phyloP scores from a whole-genome alignment of 768 basidiomycete genomes.

The Mycena rebaudengoi region DNA sequence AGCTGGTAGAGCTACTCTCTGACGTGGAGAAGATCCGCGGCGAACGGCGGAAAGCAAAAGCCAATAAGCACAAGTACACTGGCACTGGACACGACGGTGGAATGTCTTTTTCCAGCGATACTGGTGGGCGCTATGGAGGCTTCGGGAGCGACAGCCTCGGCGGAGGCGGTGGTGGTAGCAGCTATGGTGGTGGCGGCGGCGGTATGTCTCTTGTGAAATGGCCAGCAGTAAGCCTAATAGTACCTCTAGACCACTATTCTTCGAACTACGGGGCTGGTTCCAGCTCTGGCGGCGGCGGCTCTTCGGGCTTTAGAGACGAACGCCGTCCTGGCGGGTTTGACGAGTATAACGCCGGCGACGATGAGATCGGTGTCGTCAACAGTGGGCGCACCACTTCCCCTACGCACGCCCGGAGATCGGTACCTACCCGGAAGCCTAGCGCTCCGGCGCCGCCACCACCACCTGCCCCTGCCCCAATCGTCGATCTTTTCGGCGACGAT shows the following conservation, averaged over 20 bases:
- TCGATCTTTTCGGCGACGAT: conserved; percentile 85
- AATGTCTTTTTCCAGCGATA: conserved; percentile 58
- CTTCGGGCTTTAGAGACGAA: conserved; percentile 66
- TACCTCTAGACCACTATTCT: conserved; percentile 34
- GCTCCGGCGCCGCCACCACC: conserved; percentile 47
- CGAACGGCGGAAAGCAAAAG: conserved; percentile 93
- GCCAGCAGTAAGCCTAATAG: neutral
- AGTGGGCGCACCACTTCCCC: conserved; percentile 45
- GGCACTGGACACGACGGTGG: conserved; percentile 86
- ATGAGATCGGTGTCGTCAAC: conserved; percentile 59
- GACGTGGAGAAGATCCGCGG: conserved; percentile 91
- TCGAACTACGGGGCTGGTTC: conserved; percentile 40
- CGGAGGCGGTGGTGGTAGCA: conserved; percentile 55
- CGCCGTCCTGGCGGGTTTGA: conserved; percentile 71
- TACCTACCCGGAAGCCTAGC: conserved; percentile 46
- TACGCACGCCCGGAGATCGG: conserved; percentile 38
- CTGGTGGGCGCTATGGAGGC: conserved; percentile 58
- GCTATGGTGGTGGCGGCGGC: conserved; percentile 45
- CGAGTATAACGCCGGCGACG: conserved; percentile 97
- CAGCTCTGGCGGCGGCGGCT: conserved; percentile 50
- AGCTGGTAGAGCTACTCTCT: conserved; percentile 89
- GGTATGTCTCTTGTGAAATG: conserved; percentile 38
- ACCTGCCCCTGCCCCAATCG: conserved; percentile 53
- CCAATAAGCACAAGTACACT: conserved; percentile 88
- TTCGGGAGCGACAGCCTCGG: conserved; percentile 47